phyloP scores from a whole-genome alignment of 2,329 filamentous ascomycete genomes.

The Chaetomium strumarium region DNA sequence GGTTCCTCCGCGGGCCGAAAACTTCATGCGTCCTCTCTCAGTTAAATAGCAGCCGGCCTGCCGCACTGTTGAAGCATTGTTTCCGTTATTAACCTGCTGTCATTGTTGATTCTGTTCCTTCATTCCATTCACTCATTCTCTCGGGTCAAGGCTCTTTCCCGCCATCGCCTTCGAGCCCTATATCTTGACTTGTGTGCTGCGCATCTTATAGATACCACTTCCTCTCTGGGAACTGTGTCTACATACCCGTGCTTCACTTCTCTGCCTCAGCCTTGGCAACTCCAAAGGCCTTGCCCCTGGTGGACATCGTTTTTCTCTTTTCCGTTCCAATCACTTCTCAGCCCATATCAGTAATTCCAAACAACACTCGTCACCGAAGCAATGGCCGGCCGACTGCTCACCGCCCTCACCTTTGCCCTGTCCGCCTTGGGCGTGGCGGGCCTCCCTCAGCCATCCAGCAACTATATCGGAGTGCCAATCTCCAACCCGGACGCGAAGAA shows the following conservation, averaged over 20 bases:
- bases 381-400: constrained; percentile 26
- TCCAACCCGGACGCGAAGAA: constrained; percentile 43
- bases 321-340: constrained; percentile 5
- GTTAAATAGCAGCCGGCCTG: constrained; percentile 21
- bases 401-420: constrained; percentile 25
- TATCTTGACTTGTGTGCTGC: constrained; percentile 11
- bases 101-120: constrained; percentile 9
- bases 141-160: constrained; percentile 10
- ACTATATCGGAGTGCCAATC: constrained; percentile 40
- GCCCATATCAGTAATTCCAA: not conserved
- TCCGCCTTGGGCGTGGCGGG: constrained; percentile 20
- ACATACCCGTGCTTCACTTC: constrained; percentile 12
- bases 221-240: constrained; percentile 1
- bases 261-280: not conserved
- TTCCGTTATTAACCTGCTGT: constrained; percentile 13
- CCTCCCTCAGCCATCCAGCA: constrained; percentile 20
- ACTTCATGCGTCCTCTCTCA: constrained; percentile 19
- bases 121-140: constrained; percentile 4
- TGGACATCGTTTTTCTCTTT: constrained; percentile 2
- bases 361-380: constrained; percentile 1
- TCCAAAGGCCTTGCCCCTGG: not conserved
- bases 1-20: constrained; percentile 7
- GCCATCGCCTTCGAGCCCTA: constrained; percentile 5
- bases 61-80: constrained; percentile 10
- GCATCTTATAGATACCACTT: constrained; percentile 5